phyloP scores from a whole-genome alignment of 768 basidiomycete genomes.

The Auricularia cornea region DNA sequence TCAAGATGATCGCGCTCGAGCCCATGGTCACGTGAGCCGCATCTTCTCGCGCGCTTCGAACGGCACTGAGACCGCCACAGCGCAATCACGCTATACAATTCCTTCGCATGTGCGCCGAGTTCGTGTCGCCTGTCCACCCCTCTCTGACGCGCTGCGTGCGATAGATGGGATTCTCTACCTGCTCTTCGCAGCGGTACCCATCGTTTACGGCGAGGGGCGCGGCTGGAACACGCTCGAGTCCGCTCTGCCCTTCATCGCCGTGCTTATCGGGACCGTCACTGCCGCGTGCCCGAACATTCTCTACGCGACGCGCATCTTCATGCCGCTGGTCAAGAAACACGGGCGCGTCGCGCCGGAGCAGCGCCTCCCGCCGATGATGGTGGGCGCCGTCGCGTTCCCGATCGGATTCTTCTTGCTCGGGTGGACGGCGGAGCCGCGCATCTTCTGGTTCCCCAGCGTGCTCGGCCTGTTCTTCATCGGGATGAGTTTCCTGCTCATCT shows the following conservation, averaged over 20 bases:
- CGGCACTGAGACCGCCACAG: not conserved
- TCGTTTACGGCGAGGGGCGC: conserved; percentile 19
- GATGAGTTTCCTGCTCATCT: conserved; percentile 24
- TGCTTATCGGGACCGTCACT: conserved; percentile 22
- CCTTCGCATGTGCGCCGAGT: conserved; percentile 5
- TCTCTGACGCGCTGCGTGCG: too few species aligned
- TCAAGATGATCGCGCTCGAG: conserved; percentile 21
- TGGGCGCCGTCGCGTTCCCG: conserved; percentile 24
- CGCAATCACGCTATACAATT: conserved; percentile 10
- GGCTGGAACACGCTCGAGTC: conserved; percentile 22
- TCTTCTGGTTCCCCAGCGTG: conserved; percentile 19
- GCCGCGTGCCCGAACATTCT: conserved; percentile 21
- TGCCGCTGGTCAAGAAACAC: conserved; percentile 13
- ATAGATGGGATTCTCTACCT: conserved; percentile 20
- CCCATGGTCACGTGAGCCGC: conserved; percentile 18
- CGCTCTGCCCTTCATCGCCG: conserved; percentile 22
- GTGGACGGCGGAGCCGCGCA: conserved; percentile 17
- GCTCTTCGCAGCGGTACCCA: conserved; percentile 20
- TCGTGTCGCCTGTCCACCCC: too few species aligned
- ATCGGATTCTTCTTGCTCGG: conserved; percentile 23
- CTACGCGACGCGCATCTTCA: conserved; percentile 19
- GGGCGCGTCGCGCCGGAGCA: conserved; percentile 22
- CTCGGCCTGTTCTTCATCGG: conserved; percentile 23
- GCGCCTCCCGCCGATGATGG: conserved; percentile 26
- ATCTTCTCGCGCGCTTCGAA: not conserved